Conservation (phyloP, 176 grass and related monocot species). For the Cocos nucifera region DNA sequence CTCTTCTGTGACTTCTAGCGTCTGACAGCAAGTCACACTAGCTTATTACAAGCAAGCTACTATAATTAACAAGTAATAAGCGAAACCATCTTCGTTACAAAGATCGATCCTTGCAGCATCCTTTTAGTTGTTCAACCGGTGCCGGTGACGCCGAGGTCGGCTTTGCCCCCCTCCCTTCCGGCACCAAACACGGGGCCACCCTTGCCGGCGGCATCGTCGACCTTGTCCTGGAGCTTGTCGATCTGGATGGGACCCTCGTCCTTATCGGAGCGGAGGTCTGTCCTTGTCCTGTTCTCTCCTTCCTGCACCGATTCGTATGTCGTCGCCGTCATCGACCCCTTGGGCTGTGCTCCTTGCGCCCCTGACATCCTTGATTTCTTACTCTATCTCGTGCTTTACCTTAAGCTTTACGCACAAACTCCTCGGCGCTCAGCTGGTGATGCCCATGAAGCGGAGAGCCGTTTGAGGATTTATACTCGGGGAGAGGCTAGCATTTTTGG, state of each 20-base stretch:
- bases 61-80: not conserved
- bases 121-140: slow-evolving; percentile 10
- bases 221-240: slow-evolving; percentile 54
- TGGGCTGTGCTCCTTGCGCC: slow-evolving; percentile 43
- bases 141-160: slow-evolving; percentile 27
- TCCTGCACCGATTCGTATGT: slow-evolving; percentile 55
- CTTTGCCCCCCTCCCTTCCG: slow-evolving; percentile 39
- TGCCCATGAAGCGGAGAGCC: too few species aligned
- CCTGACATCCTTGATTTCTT: slow-evolving; percentile 27
- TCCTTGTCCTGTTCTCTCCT: slow-evolving; percentile 42
- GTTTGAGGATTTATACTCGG: too few species aligned
- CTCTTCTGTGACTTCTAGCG: too few species aligned
- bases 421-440: too few species aligned
- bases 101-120: not conserved
- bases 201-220: slow-evolving; percentile 29
- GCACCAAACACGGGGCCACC: slow-evolving; percentile 20
- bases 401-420: too few species aligned
- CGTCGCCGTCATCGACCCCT: slow-evolving; percentile 36
- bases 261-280: slow-evolving; percentile 36
- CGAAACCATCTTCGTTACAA: not conserved
- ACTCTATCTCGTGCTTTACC: too few species aligned
- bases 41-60: too few species aligned
- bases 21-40: too few species aligned
- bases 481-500: too few species aligned
- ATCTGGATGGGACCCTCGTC: slow-evolving; percentile 59